Base-by-base conservation (phyloP, 192 early-diverging fungal species). In the Coemansia sp. region DNA sequence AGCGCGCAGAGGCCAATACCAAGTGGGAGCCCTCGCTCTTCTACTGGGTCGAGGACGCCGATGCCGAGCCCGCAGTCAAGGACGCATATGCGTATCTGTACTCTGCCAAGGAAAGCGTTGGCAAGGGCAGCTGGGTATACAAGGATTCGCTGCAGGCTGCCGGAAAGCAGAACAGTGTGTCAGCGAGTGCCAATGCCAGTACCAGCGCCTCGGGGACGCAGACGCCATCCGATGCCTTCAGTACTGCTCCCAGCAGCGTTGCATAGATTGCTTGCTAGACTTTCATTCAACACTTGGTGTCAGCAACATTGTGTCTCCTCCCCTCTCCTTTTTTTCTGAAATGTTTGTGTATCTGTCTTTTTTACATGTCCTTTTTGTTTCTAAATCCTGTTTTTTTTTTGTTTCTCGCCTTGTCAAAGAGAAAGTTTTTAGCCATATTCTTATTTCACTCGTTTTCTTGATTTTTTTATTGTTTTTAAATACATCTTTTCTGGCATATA, bases 1-100 rank as follows among this genome's bases (percentile, higher is more conserved):
- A 78, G 28, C 86, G 89, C 30, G 80, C 78, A 18, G 84, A 84
- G 55, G 61, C 73, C 29, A 81, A 77, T 28, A 69, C 78, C 24
- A 75, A 60, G 59, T 87, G 86, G 86, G 59, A 69, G 49, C 86
- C 86, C 4, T 32, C 57, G 20, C 57, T 80, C 53, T 87, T 86
- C 59, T 66, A 49, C 16, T 78, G 74, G 60, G 67, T 84, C 29
- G 58, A 67, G 0, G 82, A 82, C 48, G 72, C 64, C 20, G 62
- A 62, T 34, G 78, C 60, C 35, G 68, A 74, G 29, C 62, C 64
- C 19, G 68, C 63, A 13, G 68, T 80, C 58, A 63, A 56, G 62
- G 48, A 53, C n/a, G 49, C 68, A 55, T 80, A 80, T 46, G 54
- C 54, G 3, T 80, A 80, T 24, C 58, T 80, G 53, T 74, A 68